A percentile compares a stretch with the other conserved stretches of the same genome.
Evolutionary conservation across 345 rosid genomes (phyloP).

Genomic region (Brassica nigra): DNA sequence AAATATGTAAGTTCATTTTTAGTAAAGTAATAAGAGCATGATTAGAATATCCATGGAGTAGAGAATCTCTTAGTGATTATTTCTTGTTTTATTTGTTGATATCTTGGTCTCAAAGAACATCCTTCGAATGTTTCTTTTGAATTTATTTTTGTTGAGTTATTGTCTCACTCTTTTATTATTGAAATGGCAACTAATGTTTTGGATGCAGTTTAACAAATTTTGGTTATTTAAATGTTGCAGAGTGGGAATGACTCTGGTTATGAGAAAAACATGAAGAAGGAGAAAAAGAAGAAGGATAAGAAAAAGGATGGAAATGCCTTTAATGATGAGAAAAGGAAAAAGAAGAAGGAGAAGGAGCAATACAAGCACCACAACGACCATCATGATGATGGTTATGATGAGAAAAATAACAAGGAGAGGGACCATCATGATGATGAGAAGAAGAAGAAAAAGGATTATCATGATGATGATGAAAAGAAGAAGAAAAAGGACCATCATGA

Average conservation of each 20-base stretch:
- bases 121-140: neutral
- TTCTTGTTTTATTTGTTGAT: neutral
- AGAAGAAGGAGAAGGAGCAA: neutral
- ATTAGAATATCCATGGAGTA: neutral
- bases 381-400: neutral
- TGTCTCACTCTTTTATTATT: neutral
- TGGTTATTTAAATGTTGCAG: neutral
- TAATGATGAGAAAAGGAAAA: constrained; percentile 39
- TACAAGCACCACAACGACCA: constrained; percentile 29
- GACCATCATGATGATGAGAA: neutral
- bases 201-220: neutral
- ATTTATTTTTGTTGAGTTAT: neutral
- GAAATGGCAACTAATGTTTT: neutral
- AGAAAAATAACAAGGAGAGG: neutral
- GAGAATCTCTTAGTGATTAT: neutral
- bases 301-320: neutral
- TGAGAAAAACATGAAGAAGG: constrained; percentile 42
- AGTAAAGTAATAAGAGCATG: neutral
- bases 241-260: neutral
- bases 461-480: constrained; percentile 42
- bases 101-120: neutral
- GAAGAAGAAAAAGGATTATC: constrained; percentile 15
- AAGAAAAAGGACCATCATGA: constrained; percentile 13
- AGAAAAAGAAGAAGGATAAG: constrained; percentile 20
- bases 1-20: constrained; percentile 57